Conservation (phyloP, 345 rosid species). For the Aegle marmelos region DNA sequence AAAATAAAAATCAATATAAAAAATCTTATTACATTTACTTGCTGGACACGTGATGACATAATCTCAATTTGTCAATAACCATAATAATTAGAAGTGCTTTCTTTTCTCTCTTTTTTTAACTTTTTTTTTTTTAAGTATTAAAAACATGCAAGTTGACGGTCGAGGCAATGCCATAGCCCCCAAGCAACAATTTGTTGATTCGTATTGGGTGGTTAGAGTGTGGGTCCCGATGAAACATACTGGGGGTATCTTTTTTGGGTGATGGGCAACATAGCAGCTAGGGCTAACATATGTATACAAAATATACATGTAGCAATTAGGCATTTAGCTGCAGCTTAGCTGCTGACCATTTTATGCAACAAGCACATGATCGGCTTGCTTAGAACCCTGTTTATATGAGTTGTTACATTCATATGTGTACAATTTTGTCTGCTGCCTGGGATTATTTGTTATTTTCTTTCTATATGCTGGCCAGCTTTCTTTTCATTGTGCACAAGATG, state of each 20-base stretch:
- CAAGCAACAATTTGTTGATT: neutral
- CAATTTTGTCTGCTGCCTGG: neutral
- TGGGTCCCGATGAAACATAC: neutral
- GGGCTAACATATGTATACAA: neutral
- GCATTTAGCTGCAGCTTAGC: neutral
- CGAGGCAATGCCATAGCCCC: too few species aligned
- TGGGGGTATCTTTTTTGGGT: neutral
- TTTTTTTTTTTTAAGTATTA: too few species aligned
- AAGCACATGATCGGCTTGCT: constrained; percentile 1
- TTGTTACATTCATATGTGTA: neutral
- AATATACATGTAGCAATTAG: neutral
- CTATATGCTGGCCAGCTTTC: neutral
- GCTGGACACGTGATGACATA: too few species aligned
- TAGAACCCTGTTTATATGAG: neutral
- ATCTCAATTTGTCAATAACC: too few species aligned
- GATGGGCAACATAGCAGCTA: neutral
- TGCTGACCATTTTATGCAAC: neutral
- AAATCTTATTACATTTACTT: too few species aligned
- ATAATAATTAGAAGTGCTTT: too few species aligned
- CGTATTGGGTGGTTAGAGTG: neutral
- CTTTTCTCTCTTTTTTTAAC: too few species aligned
- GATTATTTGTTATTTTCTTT: neutral
- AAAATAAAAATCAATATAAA: too few species aligned
- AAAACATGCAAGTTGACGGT: too few species aligned
- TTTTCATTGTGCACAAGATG: neutral